Evolutionary conservation across 192 early-diverging fungal species (phyloP), one percentile per base, ranked within the genome.

Genomic region (Coemansia sp.): DNA sequence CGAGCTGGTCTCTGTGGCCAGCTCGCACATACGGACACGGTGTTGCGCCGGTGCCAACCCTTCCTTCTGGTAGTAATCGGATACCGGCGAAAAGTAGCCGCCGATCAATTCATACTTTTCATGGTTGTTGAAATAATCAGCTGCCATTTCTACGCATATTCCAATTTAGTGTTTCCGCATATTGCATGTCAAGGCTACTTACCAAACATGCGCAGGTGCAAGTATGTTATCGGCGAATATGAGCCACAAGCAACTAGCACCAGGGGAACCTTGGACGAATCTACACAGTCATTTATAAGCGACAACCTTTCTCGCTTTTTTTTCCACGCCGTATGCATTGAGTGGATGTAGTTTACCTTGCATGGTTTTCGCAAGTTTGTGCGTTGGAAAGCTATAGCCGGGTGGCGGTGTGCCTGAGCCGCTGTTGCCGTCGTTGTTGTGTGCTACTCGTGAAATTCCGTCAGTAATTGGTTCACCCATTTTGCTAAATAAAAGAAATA

Each of bases 151-250:
- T 79, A 79, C 37, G 33, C 6, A 42, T 6, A 35, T 8, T 35
- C 14, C 15, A 31, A 33, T 16, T 50, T n/a, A n/a, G 33, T 50
- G 7, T 33, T 16, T 33, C 20, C 48, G n/a, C 48, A 50, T 33
- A 16, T 6, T 6, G 28, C 48, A 50, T 50, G 9, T 16, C 30
- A 10, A 41, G 8, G 63, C 76, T 63, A 68, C 76, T 63, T 86
- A 97, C 94, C 96, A 84, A 99, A 99, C 89, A 99, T 96, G 55
- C 97, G 89, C 49, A 99, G 79, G 55, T 99, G 97, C 18, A 97
- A 81, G 70, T 97, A 93, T 5, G 97, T 99, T 38, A 99, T 88
- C 10, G 97, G 97, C 2, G 92, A 94, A 73, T 89, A 99, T 1
- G 94, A 97, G 10, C 97, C 97, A 63, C 97, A 99, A 5, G 90